These are phyloP conservation scores for Arctostaphylos glauca DNA, from an alignment of 148 eudicot species.

Conservation along the genomic window DNA sequence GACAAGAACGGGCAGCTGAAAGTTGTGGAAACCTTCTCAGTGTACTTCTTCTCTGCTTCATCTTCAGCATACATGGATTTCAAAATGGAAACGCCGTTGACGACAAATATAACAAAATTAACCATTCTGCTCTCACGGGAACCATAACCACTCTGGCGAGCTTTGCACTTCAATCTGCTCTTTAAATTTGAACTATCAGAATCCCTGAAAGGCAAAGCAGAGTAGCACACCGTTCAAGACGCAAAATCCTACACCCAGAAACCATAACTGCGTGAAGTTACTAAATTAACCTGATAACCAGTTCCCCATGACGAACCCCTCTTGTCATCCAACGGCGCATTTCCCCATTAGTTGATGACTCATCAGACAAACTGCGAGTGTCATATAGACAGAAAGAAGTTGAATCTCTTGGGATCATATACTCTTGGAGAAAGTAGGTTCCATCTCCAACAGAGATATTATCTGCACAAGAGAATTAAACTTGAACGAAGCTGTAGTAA, in stretches of 20 bases:
- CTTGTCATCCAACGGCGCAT: conserved; percentile 70
- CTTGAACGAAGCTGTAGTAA: background rate
- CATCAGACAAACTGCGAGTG: conserved; percentile 71
- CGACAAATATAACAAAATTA: conserved; percentile 79
- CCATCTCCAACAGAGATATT: conserved; percentile 48
- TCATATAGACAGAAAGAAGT: conserved; percentile 71
- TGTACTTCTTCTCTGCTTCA: conserved; percentile 37
- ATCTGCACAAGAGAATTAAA: conserved; percentile 31
- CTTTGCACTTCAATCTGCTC: conserved; percentile 45
- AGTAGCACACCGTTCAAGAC: background rate
- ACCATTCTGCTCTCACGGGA: conserved; percentile 45
- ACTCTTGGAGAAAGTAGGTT: conserved; percentile 70
- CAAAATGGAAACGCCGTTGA: conserved; percentile 63
- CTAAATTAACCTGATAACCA: conserved; percentile 46
- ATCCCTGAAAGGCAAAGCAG: conserved; percentile 34
- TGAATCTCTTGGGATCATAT: conserved; percentile 61
- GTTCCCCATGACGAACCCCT: conserved; percentile 78
- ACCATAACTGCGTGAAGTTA: conserved; percentile 4
- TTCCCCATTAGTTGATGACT: conserved; percentile 42
- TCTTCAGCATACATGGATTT: conserved; percentile 49
- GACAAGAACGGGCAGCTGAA: conserved; percentile 68
- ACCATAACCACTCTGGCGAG: conserved; percentile 30
- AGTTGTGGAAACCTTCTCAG: conserved; percentile 36
- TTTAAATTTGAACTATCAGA: conserved; percentile 48
- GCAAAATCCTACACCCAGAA: background rate